Conservation (phyloP, 139 green algal species). For the Chlorella ohadii region DNA sequence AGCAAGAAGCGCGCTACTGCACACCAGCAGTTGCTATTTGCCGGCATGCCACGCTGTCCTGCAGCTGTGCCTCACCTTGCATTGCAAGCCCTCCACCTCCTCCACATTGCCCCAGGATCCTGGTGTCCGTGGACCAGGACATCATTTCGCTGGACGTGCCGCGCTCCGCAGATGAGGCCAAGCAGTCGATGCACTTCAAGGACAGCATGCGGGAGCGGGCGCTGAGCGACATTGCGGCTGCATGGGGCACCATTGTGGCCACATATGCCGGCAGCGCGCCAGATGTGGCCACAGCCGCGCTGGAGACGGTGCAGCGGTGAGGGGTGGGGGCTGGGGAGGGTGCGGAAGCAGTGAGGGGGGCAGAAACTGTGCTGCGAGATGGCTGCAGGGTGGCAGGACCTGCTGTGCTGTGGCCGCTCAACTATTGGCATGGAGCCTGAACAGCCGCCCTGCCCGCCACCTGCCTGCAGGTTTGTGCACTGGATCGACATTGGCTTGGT, state of each 20-base stretch:
- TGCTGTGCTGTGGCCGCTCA: no score
- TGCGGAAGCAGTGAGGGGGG: no score
- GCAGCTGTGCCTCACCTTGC: no score
- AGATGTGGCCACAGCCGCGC: slow-evolving; percentile 68
- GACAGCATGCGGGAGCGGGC: slow-evolving; percentile 94
- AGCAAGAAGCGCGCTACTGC: no score
- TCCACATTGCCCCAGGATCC: slow-evolving; percentile 61
- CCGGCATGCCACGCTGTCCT: no score
- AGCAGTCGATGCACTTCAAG: slow-evolving; percentile 90
- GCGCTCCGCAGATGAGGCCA: slow-evolving; percentile 74
- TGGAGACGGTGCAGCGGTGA: slow-evolving; percentile 78
- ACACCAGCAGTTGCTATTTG: no score
- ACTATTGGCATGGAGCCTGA: no score
- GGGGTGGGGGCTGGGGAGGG: no score
- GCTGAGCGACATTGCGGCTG: slow-evolving; percentile 74
- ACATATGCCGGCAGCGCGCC: slow-evolving; percentile 56
- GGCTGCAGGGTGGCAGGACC: no score
- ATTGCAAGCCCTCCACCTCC: neutral
- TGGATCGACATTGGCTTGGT: slow-evolving; percentile 97
- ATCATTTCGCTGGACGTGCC: slow-evolving; percentile 92
- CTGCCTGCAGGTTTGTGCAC: slow-evolving; percentile 51
- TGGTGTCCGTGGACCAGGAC: slow-evolving; percentile 91
- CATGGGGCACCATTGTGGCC: slow-evolving; percentile 66
- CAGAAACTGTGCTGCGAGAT: no score
- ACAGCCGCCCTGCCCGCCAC: no score